Percentiles rank a stretch among this genome's conserved stretches.
Conservation (phyloP, 2,329 filamentous ascomycete species). For the Cryphonectria parasitica region DNA sequence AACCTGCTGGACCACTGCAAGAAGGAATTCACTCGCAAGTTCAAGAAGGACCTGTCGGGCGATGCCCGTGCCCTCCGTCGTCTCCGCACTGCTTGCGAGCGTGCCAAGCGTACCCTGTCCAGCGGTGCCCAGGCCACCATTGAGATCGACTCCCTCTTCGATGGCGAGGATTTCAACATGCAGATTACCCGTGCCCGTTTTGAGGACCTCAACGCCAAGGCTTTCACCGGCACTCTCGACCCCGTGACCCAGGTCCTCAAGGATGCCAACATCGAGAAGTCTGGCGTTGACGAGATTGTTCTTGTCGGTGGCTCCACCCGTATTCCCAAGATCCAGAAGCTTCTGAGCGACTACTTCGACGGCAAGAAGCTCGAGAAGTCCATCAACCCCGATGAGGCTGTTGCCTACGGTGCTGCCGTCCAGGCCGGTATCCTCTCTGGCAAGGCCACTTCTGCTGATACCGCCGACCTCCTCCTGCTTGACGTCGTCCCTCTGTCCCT, state of each 20-base stretch:
- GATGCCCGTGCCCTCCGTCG: constrained; percentile 93
- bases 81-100: constrained; percentile 97
- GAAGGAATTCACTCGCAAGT: constrained; percentile 87
- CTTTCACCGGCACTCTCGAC: constrained; percentile 90
- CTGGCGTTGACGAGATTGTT: constrained; percentile 94
- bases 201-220: constrained; percentile 96
- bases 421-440: constrained; percentile 98
- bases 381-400: constrained; percentile 99
- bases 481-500: constrained; percentile 96
- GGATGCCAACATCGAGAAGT: constrained; percentile 87
- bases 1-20: constrained; percentile 96
- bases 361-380: constrained; percentile 99
- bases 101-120: constrained; percentile 98
- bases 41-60: constrained; percentile 76
- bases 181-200: constrained; percentile 98
- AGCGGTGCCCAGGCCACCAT: constrained; percentile 97
- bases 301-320: constrained; percentile 98
- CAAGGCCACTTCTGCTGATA: constrained; percentile 95
- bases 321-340: constrained; percentile 99
- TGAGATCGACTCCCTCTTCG: constrained; percentile 98
- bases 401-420: constrained; percentile 97
- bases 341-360: constrained; percentile 98
- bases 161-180: constrained; percentile 96
- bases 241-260: constrained; percentile 97
- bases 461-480: constrained; percentile 89